Base-by-base conservation (phyloP, 495 filamentous ascomycete species). In the Penicillium argentinense region DNA sequence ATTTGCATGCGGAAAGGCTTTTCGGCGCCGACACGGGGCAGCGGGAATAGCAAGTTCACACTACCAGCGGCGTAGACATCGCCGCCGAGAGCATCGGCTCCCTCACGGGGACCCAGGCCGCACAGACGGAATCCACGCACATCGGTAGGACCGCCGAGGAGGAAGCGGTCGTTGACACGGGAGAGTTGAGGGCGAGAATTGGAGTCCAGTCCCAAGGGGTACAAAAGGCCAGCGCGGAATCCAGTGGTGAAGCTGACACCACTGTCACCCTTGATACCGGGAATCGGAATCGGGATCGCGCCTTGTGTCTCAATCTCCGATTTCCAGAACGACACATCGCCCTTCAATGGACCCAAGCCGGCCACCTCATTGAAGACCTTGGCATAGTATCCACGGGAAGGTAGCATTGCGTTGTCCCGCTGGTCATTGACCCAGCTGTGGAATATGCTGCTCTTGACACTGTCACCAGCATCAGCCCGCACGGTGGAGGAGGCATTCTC, bases 311-410 rank as follows among this genome's bases (percentile, higher is more conserved):
- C 91, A 26, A 92, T 40, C 61, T 98, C 91, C 5, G 81, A 81
- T 66, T 96, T 97, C 60, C 77, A 85, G 69, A 97, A 97, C 36
- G 83, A 83, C 0, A 97, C 91, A 59, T 97, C 95, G 23, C 93
- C 93, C 59, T 81, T 78, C 21, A 98, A 70, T 0, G 84, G 81
- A 2, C 91, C 89, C 77, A 84, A 85, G 16, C 95, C 93, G 5
- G 93, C 95, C 9, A 97, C 62, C 57, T 97, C 95, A 17, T 86
- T 79, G 34, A 81, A 68, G 14, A 83, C 76, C 64, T 89, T 91
- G 23, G 88, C 59, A 40, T 93, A 77, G 60, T 88, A 91, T 8
- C 93, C 93, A 24, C 77, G 69, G 42, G 83, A 82, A 0, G 95
- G 89, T n/a, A 98, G 72, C 53, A 93, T 73, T 5, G 89, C 79